These are phyloP conservation scores for Cymbopogon citratus DNA, from an alignment of 176 grass and related monocot species.

Conservation along the genomic window DNA sequence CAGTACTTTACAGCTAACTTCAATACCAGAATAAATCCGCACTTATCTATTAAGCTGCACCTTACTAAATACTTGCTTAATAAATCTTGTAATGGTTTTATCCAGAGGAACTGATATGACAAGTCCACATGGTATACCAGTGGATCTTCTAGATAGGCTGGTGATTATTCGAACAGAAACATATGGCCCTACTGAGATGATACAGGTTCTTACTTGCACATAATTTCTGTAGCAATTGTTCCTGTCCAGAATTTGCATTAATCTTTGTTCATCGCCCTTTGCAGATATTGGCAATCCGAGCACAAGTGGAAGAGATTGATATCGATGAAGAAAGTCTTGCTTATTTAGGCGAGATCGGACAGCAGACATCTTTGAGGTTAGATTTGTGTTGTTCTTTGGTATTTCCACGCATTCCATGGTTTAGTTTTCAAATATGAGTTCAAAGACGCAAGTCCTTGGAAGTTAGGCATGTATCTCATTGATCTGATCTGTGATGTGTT, in stretches of 20 bases:
- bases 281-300: conserved; percentile 88
- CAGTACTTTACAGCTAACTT: not conserved
- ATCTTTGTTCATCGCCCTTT: not conserved
- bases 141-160: conserved; percentile 89
- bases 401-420: not conserved
- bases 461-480: not conserved
- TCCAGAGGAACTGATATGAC: conserved; percentile 94
- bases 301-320: conserved; percentile 91
- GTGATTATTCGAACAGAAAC: conserved; percentile 92
- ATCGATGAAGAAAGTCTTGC: conserved; percentile 95
- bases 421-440: not conserved
- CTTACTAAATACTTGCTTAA: conserved; percentile 8
- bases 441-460: not conserved
- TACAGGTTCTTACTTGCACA: conserved; percentile 50
- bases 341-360: conserved; percentile 86
- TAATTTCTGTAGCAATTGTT: conserved; percentile 24
- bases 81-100: conserved; percentile 23
- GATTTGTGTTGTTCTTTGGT: conserved; percentile 4
- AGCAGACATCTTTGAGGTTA: conserved; percentile 85
- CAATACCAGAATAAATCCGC: not conserved
- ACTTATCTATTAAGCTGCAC: not conserved
- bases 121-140: conserved; percentile 90
- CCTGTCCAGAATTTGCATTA: conserved; percentile 13
- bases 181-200: conserved; percentile 89
- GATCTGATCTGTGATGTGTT: not conserved